A percentile compares a stretch with the other conserved stretches of the same genome.
Conservation (phyloP, 257 asterid species). For the Solanum appendiculatum region DNA sequence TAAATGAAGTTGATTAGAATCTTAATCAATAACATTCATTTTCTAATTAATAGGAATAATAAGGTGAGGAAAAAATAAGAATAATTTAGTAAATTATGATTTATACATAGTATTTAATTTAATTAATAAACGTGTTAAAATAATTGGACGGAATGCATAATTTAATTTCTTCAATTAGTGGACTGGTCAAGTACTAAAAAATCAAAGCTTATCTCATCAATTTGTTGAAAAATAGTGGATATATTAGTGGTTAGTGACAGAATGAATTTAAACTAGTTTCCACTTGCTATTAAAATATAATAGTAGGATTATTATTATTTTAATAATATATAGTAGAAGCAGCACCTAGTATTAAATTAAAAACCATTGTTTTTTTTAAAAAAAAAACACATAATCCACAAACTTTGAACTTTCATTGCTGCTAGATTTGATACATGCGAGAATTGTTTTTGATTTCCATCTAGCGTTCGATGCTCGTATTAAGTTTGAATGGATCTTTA, state of each 20-base stretch:
- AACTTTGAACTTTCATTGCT: not conserved
- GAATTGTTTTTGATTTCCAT: not conserved
- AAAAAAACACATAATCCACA: not conserved
- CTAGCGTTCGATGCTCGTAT: fast-evolving
- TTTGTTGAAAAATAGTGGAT: not conserved
- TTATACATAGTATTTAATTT: not conserved
- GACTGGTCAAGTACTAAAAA: not conserved
- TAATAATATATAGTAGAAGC: not conserved
- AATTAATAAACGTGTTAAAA: not conserved
- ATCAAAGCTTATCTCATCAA: not conserved
- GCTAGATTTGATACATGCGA: not conserved
- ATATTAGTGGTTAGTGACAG: not conserved
- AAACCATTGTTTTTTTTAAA: not conserved
- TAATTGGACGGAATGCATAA: not conserved
- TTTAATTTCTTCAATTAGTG: not conserved
- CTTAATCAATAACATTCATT: not conserved
- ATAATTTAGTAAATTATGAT: not conserved
- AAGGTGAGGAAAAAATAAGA: not conserved
- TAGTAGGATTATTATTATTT: not conserved
- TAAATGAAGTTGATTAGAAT: not conserved
- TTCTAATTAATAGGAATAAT: not conserved
- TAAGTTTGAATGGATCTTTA: not conserved
- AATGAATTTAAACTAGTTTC: not conserved
- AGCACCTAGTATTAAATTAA: not conserved
- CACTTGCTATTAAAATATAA: not conserved